Conservation (phyloP, 768 basidiomycete genomes). For the Pulveroboletus ravenelii region DNA sequence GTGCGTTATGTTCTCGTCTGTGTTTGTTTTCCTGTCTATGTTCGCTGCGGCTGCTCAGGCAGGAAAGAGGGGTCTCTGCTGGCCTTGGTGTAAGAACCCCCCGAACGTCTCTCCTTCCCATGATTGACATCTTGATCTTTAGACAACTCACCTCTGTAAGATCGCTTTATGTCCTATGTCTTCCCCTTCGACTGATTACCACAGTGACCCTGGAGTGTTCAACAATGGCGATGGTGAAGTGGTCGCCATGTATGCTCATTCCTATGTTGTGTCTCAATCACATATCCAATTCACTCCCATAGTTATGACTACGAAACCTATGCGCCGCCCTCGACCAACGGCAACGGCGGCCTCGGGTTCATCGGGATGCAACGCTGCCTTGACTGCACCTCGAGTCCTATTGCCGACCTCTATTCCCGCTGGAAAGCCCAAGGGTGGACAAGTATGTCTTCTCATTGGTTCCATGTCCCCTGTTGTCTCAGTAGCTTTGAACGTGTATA, state of each 20-base stretch:
- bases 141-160: constrained; percentile 32
- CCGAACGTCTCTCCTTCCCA: neutral
- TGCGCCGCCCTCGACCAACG: constrained; percentile 32
- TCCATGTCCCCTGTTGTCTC: neutral
- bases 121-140: neutral
- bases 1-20: no score
- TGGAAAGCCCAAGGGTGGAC: constrained; percentile 30
- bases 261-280: neutral
- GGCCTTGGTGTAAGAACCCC: constrained; percentile 31
- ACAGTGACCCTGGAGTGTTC: constrained; percentile 27
- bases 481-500: neutral
- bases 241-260: constrained; percentile 28
- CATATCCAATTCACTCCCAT: neutral
- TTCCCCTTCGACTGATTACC: neutral
- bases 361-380: constrained; percentile 38
- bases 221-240: constrained; percentile 34
- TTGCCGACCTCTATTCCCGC: constrained; percentile 28
- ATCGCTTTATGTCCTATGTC: neutral
- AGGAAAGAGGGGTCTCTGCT: constrained; percentile 37
- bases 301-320: constrained; percentile 39
- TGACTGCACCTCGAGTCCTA: constrained; percentile 35
- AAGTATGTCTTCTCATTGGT: constrained; percentile 19
- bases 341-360: constrained; percentile 34
- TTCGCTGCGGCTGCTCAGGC: no score
- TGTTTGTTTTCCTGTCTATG: no score